Evolutionary conservation across 352 stramenopile genomes (phyloP), one percentile per base, ranked within the genome.

Genomic region (Pythium sp.): DNA sequence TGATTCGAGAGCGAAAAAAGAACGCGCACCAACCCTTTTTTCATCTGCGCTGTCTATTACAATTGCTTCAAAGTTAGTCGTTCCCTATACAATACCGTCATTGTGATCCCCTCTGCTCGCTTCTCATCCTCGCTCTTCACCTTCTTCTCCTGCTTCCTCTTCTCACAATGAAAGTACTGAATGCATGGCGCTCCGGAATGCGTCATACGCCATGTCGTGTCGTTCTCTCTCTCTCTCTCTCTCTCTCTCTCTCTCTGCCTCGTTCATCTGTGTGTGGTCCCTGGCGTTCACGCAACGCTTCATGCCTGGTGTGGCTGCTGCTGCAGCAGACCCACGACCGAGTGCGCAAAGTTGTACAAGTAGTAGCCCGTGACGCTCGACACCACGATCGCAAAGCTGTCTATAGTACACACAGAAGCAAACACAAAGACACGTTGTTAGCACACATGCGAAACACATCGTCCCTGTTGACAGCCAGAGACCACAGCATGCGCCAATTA

Each of bases 341-440:
- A 73, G 63, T 61, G 78, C 58, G 71, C 78, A 62, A 87, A 78
- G 74, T 67, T 89, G 81, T 92, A 93, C 65, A 91, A 68, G 70
- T 90, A 94, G 78, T 94, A 94, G 64, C 77, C 74, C 34, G 79
- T 87, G 54, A 91, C 83, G 64, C 80, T 90, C 4, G 82, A 75
- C 26, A 94, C 80, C 24, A 93, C 75, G 30, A 94, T 67, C 62
- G 89, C 67, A 72, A 93, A 91, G 51, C 68, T 71, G 74, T 94
- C 87, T 94, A 70, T 32, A 63, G n/a, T 18, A 41, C 15, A 32
- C 15, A 59, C 20, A 26, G 18, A 46, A 58, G 12, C 51, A 55
- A 11, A 24, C 26, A 59, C 22, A 49, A 36, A 53, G 5, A 30
- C 55, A 61, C 30, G 51, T 47, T 32, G 14, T 20, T 61, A 38